Conservation (phyloP, 805 yeast genomes). For the Barnettozyma siamensis region DNA sequence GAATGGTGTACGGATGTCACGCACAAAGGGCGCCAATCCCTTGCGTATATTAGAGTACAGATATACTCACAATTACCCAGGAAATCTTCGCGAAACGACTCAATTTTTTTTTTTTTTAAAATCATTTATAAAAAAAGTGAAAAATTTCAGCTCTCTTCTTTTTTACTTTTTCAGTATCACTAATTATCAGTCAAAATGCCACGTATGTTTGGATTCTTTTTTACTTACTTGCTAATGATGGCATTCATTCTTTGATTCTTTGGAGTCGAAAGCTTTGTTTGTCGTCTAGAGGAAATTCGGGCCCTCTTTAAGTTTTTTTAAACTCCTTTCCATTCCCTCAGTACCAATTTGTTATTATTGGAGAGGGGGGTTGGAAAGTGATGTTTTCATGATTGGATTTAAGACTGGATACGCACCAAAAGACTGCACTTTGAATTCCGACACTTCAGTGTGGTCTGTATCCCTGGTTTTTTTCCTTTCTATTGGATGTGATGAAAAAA, state of each 20-base stretch:
- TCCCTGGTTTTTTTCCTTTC: too few species aligned
- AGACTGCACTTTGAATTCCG: constrained; percentile 65
- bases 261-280: background rate
- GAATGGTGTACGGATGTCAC: constrained; percentile 2
- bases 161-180: constrained; percentile 1
- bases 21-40: too few species aligned
- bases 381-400: too few species aligned
- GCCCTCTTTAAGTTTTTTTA: constrained; percentile 38
- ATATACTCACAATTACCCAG: background rate
- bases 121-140: background rate
- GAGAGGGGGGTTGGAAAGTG: too few species aligned
- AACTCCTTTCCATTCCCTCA: too few species aligned
- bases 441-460: constrained; percentile 57
- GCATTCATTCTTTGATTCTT: too few species aligned
- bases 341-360: too few species aligned
- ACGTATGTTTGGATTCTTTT: constrained; percentile 19
- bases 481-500: too few species aligned
- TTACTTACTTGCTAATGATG: background rate
- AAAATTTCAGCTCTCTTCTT: background rate
- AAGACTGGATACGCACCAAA: background rate
- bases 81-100: background rate
- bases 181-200: constrained; percentile 24
- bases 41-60: too few species aligned
- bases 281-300: constrained; percentile 52
- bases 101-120: background rate